These are phyloP conservation scores for Chaetomidium leptoderma DNA, from an alignment of 495 filamentous ascomycete species.

Conservation along the genomic window DNA sequence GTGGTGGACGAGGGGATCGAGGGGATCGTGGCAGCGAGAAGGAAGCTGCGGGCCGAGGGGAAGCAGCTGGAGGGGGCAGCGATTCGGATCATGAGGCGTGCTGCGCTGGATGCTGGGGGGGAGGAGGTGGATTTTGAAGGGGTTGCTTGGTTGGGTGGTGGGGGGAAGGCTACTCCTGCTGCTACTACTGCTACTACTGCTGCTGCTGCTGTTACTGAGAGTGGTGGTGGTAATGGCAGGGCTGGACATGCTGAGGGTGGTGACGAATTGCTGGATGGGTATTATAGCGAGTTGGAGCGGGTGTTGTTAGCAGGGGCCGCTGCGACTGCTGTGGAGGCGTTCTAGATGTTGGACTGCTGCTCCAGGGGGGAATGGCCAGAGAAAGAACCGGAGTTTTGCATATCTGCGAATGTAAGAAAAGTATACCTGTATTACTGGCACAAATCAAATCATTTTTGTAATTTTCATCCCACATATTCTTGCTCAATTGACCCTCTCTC, in stretches of 20 bases:
- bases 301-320: not conserved
- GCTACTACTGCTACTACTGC: not conserved
- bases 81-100: slow-evolving; percentile 29
- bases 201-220: not conserved
- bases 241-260: not conserved
- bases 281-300: not conserved
- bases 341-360: not conserved
- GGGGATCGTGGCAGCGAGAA: slow-evolving; percentile 10
- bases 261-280: not conserved
- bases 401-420: too few species aligned
- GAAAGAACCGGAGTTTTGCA: too few species aligned
- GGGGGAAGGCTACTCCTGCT: not conserved
- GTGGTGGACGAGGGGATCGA: slow-evolving; percentile 18
- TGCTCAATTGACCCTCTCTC: too few species aligned
- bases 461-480: too few species aligned
- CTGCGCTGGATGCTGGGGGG: slow-evolving; percentile 20
- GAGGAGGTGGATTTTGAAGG: slow-evolving; percentile 23
- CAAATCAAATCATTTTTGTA: too few species aligned
- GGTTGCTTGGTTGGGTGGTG: slow-evolving; percentile 22
- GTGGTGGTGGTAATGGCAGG: not conserved
- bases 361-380: too few species aligned
- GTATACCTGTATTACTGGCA: too few species aligned
- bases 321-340: slow-evolving; percentile 6
- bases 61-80: slow-evolving; percentile 17
- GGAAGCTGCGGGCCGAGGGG: slow-evolving; percentile 17